Evolutionary conservation across 2,329 filamentous ascomycete species (phyloP), one percentile per base, ranked within the genome.

Genomic region (Pyrenochaeta sp.): DNA sequence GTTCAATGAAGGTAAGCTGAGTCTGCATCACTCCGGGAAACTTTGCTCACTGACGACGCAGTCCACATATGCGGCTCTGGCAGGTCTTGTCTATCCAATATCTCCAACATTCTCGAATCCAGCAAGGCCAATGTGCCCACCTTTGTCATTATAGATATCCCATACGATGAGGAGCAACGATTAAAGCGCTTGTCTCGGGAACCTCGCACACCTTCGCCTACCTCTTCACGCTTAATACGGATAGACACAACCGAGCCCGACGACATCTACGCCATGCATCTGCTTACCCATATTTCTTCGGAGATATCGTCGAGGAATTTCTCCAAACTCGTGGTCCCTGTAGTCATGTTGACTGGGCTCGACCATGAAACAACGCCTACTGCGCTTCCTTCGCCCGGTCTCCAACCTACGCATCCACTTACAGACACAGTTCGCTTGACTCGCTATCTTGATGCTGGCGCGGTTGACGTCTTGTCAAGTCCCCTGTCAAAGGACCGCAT

Each of bases 371-470:
- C 66, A 35, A 60, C 66, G 2, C 63, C 71, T 11, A 60, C 63
- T 20, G 58, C 67, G 18, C 54, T 74, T 2, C 68, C 72, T 17
- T 73, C 74, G 7, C 71, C 73, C 4, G 69, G 66, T 37, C 61
- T 73, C 0, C 67, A 71, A 39, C 68, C 72, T 23, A 68, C 72
- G 41, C 72, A 72, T 46, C 69, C 79, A 36, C 71, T 78, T 17
- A 74, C 78, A 7, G 81, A 86, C 54, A 79, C 81, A 11, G 77
- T 80, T 37, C 77, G 83, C 45, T 81, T 93, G 55, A 85, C 88
- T 63, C 86, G 83, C 66, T 97, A 92, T 69, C 78, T 98, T 20
- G 92, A 97, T 68, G 86, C 90, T 3, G 95, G 95, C 31, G 94
- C 94, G 10, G 83, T 90, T 27, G 94, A 98, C 75, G 91, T 97